Evolutionary conservation across 768 basidiomycete genomes (phyloP), one percentile per base, ranked within the genome.

Genomic region (Russula compacta): DNA sequence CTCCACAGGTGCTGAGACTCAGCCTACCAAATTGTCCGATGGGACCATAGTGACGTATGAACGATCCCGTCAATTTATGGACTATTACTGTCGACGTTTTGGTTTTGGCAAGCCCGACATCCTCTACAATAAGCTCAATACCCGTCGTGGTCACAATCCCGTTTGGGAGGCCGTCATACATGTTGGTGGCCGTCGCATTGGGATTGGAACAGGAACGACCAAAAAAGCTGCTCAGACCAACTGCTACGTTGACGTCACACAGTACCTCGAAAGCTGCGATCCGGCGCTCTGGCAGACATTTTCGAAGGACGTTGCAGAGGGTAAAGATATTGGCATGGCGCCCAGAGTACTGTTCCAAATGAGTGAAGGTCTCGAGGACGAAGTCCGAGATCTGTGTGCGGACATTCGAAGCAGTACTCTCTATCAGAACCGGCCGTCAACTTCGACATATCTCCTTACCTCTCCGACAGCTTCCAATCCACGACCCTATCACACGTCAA

Each of bases 11-110:
- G 53, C 46, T 12, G 38, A 48, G 4, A 19, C 39, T 32, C 69
- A 71, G 15, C 74, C 75, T 36, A 35, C 35, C 52, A 56, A 21
- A 36, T 44, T 64, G 11, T 81, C 84, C 3, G 87, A 92, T 67
- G 83, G 84, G 29, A 78, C 82, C 11, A 67, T 73, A 21, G 80
- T 94, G 64, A 75, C 75, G 7, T 85, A 85, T 53, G 89, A 91
- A 54, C 80, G 80, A 54, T 92, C 92, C 3, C 83, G 87, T 52
- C 83, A 81, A 61, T 98, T 98, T 76, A 94, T 97, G 87, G 94
- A 95, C 64, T 98, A 89, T 71, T 98, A 98, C 68, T 95, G 93
- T 70, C 81, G 84, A 48, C 79, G 83, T 39, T 97, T 84, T 70
- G 75, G 76, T 29, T 94, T 94, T 68, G 77, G 79, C 10, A 82